Conservation (phyloP, 306 rosid species). For the Erythrophleum fordii region DNA sequence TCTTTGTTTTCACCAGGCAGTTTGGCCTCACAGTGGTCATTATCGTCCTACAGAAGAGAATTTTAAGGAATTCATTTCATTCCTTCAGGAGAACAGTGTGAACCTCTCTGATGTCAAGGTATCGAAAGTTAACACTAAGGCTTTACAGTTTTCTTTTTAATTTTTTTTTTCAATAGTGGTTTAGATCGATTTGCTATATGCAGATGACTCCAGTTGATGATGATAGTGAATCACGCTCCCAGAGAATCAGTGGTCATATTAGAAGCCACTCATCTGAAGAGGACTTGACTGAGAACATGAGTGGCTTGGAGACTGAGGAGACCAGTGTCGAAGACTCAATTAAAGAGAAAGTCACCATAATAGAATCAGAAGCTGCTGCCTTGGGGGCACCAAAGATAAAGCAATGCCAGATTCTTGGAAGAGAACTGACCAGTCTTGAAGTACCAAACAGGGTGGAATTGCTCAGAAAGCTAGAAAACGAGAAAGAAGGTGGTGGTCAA, state of each 20-base stretch:
- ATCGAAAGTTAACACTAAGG: constrained; percentile 30
- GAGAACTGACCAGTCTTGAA: constrained; percentile 56
- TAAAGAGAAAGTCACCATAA: constrained; percentile 40
- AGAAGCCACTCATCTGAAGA: constrained; percentile 86
- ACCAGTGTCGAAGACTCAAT: constrained; percentile 37
- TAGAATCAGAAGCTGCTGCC: constrained; percentile 36
- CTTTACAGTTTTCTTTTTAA: neutral
- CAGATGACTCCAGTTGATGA: constrained; percentile 82
- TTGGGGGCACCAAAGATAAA: constrained; percentile 41
- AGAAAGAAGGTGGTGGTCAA: constrained; percentile 33
- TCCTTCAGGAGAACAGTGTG: constrained; percentile 83
- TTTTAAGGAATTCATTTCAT: constrained; percentile 79
- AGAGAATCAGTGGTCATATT: constrained; percentile 59
- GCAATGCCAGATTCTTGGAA: constrained; percentile 38
- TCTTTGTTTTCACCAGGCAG: constrained; percentile 68
- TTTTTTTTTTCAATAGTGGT: neutral
- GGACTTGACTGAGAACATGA: constrained; percentile 55
- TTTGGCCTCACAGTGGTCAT: constrained; percentile 99
- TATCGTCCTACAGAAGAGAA: constrained; percentile 90
- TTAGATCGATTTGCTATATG: constrained; percentile 40
- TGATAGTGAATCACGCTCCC: constrained; percentile 50
- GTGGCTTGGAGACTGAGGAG: constrained; percentile 53
- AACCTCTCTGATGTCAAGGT: constrained; percentile 88
- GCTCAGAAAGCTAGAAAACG: constrained; percentile 45
- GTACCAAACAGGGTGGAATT: constrained; percentile 53